Percentiles rank a stretch among this genome's conserved stretches.
Evolutionary conservation across 163 green algal genomes (phyloP).

Genomic region (Scenedesmus sp.): DNA sequence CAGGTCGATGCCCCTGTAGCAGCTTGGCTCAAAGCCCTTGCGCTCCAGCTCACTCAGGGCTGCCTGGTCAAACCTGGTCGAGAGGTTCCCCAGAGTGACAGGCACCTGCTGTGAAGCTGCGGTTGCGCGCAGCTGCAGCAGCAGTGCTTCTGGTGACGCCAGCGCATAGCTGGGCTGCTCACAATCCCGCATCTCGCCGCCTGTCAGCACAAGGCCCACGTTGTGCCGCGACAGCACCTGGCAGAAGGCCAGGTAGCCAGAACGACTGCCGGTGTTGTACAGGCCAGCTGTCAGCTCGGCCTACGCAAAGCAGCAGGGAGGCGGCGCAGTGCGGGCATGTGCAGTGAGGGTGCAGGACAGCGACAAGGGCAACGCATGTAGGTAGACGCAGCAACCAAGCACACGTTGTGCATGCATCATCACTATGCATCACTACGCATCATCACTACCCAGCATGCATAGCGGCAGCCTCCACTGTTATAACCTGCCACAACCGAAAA

Average conservation of each 20-base stretch:
- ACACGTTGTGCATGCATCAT: background rate
- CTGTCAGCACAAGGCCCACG: conserved; percentile 49
- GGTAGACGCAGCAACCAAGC: too few relatives aligned
- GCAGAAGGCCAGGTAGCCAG: conserved; percentile 73
- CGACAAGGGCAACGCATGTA: background rate
- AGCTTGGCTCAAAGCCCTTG: conserved; percentile 45
- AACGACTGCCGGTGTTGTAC: conserved; percentile 65
- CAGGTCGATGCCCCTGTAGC: conserved; percentile 50
- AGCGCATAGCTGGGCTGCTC: conserved; percentile 49
- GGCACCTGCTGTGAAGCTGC: conserved; percentile 63
- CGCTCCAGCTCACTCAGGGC: conserved; percentile 64
- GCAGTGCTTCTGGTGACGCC: conserved; percentile 58
- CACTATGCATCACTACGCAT: background rate
- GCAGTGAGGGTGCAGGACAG: background rate
- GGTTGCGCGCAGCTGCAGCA: conserved; percentile 63
- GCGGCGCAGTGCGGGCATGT: background rate
- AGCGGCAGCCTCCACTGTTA: background rate
- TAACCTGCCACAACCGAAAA: background rate
- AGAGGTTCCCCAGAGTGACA: conserved; percentile 61
- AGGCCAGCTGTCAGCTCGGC: conserved; percentile 79
- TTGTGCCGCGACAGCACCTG: conserved; percentile 59
- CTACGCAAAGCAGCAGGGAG: conserved; percentile 16
- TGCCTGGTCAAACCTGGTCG: conserved; percentile 63
- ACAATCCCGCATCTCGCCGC: conserved; percentile 52
- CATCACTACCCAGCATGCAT: background rate